Conservation (phyloP, 2,329 filamentous ascomycete species). For the Aschersonia sp. region DNA sequence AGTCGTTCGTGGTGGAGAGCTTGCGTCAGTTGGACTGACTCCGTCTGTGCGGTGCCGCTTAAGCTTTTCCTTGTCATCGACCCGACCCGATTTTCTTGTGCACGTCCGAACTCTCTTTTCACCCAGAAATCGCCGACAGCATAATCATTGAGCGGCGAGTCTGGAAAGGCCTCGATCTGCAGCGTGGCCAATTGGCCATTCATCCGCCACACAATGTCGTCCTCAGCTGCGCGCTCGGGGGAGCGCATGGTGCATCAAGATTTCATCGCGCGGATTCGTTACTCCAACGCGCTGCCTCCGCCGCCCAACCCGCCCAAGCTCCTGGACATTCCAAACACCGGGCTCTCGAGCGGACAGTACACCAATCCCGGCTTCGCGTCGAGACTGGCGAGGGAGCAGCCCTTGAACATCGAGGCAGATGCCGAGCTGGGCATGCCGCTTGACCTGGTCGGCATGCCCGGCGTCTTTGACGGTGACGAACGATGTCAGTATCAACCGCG, state of each 20-base stretch:
- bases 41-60: too few species aligned
- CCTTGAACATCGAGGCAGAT: conserved; percentile 92
- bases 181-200: too few species aligned
- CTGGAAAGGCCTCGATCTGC: too few species aligned
- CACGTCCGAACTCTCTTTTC: too few species aligned
- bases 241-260: conserved; percentile 70
- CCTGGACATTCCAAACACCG: conserved; percentile 89
- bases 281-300: conserved; percentile 88
- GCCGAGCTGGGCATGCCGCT: conserved; percentile 96
- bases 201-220: conserved; percentile 13
- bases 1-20: too few species aligned
- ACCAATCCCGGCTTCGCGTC: conserved; percentile 84
- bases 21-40: too few species aligned
- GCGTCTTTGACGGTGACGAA: conserved; percentile 90
- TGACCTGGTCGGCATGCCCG: conserved; percentile 86
- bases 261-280: conserved; percentile 91
- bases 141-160: too few species aligned
- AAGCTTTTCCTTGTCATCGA: too few species aligned
- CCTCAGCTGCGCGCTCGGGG: conserved; percentile 24
- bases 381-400: conserved; percentile 76
- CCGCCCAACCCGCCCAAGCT: conserved; percentile 92
- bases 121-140: too few species aligned
- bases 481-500: conserved; percentile 45
- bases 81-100: too few species aligned
- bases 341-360: conserved; percentile 74